These are phyloP conservation scores for Bipolaris bicolor DNA, from an alignment of 2,329 filamentous ascomycete species.

Conservation along the genomic window DNA sequence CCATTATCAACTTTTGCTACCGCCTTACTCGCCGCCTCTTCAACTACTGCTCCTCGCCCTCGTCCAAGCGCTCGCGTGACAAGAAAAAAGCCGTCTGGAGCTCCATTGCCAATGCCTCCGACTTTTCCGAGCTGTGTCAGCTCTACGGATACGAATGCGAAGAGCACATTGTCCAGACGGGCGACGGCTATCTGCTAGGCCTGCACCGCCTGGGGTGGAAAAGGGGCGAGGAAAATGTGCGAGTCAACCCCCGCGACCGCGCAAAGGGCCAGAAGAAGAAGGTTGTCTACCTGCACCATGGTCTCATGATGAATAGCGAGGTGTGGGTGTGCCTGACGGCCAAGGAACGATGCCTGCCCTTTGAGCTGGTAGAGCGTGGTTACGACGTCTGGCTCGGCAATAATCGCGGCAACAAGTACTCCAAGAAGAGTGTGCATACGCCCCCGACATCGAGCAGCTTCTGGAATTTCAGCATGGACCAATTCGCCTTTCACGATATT, in stretches of 20 bases:
- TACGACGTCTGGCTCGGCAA: conserved; percentile 99
- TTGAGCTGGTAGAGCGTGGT: conserved; percentile 84
- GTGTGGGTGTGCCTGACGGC: conserved; percentile 96
- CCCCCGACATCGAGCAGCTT: conserved; percentile 79
- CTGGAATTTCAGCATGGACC: conserved; percentile 98
- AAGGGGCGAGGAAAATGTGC: conserved; percentile 78
- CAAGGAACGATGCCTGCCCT: conserved; percentile 82
- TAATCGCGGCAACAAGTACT: conserved; percentile 98
- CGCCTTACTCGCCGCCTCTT: conserved; percentile 81
- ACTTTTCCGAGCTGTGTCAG: conserved; percentile 93
- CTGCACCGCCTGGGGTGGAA: conserved; percentile 85
- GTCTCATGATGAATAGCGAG: conserved; percentile 97
- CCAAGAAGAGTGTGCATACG: conserved; percentile 83
- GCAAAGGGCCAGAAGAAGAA: conserved; percentile 69
- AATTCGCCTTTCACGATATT: conserved; percentile 97
- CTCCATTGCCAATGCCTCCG: conserved; percentile 83
- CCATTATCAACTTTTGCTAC: conserved; percentile 83
- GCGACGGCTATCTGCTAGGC: conserved; percentile 90
- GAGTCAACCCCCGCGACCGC: conserved; percentile 73
- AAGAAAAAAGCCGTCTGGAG: conserved; percentile 75
- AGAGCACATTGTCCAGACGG: conserved; percentile 94
- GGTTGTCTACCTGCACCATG: conserved; percentile 93
- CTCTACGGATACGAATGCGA: conserved; percentile 92
- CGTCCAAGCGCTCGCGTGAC: conserved; percentile 70
- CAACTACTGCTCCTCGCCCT: conserved; percentile 75